A percentile compares a stretch with the other conserved stretches of the same genome.
These are phyloP conservation scores for Eucalyptus lansdowneana DNA, from an alignment of 345 rosid species.

Conservation along the genomic window DNA sequence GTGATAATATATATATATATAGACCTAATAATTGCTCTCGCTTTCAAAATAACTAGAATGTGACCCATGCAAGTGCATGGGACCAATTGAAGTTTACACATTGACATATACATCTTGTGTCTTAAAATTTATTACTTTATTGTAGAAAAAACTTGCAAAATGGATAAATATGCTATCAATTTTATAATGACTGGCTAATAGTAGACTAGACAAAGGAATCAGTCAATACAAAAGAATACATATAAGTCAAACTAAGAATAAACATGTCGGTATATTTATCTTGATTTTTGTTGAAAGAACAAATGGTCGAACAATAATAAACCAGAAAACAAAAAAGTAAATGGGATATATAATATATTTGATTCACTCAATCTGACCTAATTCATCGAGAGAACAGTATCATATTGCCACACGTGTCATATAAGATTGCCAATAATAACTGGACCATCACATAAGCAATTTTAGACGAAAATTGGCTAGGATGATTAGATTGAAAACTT, in stretches of 20 bases:
- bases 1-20: background rate
- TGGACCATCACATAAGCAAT: rapidly evolving
- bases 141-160: too few relatives aligned
- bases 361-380: too few relatives aligned
- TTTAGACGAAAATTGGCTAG: rapidly evolving
- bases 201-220: background rate
- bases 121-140: background rate
- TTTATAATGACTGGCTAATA: background rate
- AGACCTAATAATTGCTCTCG: background rate
- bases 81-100: background rate
- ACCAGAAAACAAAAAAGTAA: too few relatives aligned
- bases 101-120: background rate
- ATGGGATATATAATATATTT: rapidly evolving
- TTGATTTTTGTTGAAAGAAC: background rate
- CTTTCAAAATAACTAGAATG: background rate
- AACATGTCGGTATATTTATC: background rate
- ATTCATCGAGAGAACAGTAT: rapidly evolving
- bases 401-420: rapidly evolving
- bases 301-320: background rate
- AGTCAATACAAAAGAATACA: background rate
- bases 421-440: too few relatives aligned
- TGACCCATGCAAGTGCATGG: background rate
- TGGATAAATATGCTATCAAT: background rate
- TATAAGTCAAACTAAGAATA: background rate
- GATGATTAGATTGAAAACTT: too few relatives aligned